phyloP scores from a whole-genome alignment of 805 yeast species.

The Sugiyamaella boreocaroliniensis region DNA sequence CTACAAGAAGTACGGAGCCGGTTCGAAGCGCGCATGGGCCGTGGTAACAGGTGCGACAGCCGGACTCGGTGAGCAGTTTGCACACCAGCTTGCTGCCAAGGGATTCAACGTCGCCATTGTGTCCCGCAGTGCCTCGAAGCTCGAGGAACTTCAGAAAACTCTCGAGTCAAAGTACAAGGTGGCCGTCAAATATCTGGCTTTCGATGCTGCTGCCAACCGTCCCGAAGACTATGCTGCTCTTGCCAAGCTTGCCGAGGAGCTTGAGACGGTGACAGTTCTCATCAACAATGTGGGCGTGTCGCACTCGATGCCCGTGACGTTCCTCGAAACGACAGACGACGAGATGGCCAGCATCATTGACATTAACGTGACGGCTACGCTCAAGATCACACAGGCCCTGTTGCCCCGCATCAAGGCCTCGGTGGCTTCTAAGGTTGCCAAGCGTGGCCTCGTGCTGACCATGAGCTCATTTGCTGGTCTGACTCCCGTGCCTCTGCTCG shows the following conservation, averaged over 20 bases:
- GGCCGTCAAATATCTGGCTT: conserved; percentile 58
- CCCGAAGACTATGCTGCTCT: conserved; percentile 51
- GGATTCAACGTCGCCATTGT: conserved; percentile 81
- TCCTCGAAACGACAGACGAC: conserved; percentile 64
- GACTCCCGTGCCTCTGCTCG: conserved; percentile 84
- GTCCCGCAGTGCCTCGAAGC: conserved; percentile 75
- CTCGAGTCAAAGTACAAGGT: conserved; percentile 55
- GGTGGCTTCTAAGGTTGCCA: conserved; percentile 31
- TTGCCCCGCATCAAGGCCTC: conserved; percentile 62
- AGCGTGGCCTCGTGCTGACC: conserved; percentile 68
- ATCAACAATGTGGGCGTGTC: conserved; percentile 93
- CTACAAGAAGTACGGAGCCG: conserved; percentile 69
- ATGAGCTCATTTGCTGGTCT: conserved; percentile 98
- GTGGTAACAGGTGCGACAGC: conserved; percentile 96
- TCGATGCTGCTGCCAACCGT: conserved; percentile 68
- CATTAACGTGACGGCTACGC: conserved; percentile 77
- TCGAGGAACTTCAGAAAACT: conserved; percentile 58
- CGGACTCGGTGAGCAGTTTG: conserved; percentile 92
- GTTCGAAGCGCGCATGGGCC: conserved; percentile 68
- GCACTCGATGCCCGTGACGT: conserved; percentile 92
- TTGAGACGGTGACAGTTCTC: conserved; percentile 56
- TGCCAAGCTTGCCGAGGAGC: conserved; percentile 34
- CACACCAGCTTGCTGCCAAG: conserved; percentile 73
- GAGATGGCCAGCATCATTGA: conserved; percentile 79
- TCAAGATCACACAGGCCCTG: conserved; percentile 74